These are phyloP conservation scores for Clitoria ternatea DNA, from an alignment of 306 rosid species.

Conservation along the genomic window DNA sequence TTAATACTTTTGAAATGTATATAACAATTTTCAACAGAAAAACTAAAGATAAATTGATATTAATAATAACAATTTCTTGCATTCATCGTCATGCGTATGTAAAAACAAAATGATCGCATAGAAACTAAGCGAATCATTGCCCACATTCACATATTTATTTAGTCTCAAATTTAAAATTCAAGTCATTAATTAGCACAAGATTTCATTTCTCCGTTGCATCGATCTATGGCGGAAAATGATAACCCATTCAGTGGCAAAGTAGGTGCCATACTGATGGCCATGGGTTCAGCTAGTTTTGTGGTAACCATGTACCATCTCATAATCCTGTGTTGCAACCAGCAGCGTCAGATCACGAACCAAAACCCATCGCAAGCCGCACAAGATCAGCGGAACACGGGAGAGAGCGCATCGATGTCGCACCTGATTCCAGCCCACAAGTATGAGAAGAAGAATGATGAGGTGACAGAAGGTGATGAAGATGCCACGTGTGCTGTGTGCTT, in stretches of 20 bases:
- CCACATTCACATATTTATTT: too few relatives aligned
- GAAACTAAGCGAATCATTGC: too few relatives aligned
- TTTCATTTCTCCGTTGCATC: background rate
- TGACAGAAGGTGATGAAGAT: background rate
- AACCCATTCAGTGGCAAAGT: background rate
- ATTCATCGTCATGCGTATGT: too few relatives aligned
- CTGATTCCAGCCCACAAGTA: slow-evolving; percentile 47
- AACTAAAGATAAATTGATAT: too few relatives aligned
- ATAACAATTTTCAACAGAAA: too few relatives aligned
- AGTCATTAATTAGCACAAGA: too few relatives aligned
- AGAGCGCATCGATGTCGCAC: background rate
- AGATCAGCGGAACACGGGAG: background rate
- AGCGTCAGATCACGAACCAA: background rate
- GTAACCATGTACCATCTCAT: background rate
- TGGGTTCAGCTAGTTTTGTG: background rate
- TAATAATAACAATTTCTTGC: too few relatives aligned
- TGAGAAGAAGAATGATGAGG: slow-evolving; percentile 10
- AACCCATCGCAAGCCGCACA: background rate
- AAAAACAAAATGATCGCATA: too few relatives aligned
- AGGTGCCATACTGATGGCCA: background rate
- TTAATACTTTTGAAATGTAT: too few relatives aligned
- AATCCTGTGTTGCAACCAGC: background rate
- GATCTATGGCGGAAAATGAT: background rate
- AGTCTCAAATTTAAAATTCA: too few relatives aligned
- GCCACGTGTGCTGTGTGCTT: slow-evolving; percentile 55